Evolutionary conservation across 2,329 filamentous ascomycete species (phyloP), one percentile per base, ranked within the genome.

Genomic region (Gliomastix tumulicola): DNA sequence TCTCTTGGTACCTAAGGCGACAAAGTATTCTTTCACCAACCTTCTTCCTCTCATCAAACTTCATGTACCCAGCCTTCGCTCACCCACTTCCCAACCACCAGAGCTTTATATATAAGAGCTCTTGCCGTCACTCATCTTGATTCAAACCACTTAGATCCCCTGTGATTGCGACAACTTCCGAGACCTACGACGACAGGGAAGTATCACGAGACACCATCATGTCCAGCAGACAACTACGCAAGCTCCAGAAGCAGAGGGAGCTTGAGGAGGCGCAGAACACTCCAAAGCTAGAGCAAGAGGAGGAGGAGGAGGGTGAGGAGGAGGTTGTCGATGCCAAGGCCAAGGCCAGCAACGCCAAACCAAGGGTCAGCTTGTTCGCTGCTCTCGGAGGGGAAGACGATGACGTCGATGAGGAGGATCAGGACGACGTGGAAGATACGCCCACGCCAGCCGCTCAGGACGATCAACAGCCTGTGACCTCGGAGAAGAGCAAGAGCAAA

Each of bases 191-290:
- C n/a, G n/a, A n/a, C n/a, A n/a, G n/a, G n/a, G n/a, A n/a, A n/a
- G n/a, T n/a, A n/a, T n/a, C n/a, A n/a, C n/a, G n/a, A n/a, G n/a
- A n/a, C n/a, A n/a, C n/a, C 45, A 54, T 20, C 27, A 74, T 74
- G 70, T 73, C 70, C 16, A 71, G 58, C 38, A 57, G 70, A 32
- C 70, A 74, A 44, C 51, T 74, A 30, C 66, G 69, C 32, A 74
- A 69, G 53, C 56, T 74, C 23, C 68, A 69, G 39, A 63, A 70
- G 52, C 66, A 71, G 53, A 60, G 63, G 33, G 67, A 72, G 48
- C 54, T 68, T 13, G 59, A 64, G 33, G 44, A 50, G 32, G 41
- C 45, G 4, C 36, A 44, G 7, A 43, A 51, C 11, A 37, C 49
- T 7, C n/a, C n/a, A n/a, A n/a, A n/a, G n/a, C n/a, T n/a, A n/a